Conservation (phyloP, 2,329 filamentous ascomycete species). For the Colletotrichum sp. region DNA sequence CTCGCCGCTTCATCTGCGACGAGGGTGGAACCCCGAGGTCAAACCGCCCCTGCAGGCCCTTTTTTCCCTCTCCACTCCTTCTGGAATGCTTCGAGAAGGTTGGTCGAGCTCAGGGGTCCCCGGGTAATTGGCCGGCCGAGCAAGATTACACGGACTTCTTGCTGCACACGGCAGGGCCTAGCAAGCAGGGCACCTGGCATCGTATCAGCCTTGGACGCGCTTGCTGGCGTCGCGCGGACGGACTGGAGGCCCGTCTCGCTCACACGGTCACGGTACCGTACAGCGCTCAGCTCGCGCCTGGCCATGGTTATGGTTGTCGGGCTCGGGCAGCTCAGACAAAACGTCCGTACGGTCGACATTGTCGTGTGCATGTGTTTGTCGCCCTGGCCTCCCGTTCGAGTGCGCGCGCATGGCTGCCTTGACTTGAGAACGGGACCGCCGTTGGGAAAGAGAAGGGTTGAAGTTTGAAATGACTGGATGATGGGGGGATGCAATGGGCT, state of each 20-base stretch:
- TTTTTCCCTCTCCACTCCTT: conserved; percentile 8
- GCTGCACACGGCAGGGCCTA: conserved; percentile 6
- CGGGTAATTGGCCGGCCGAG: background rate
- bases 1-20: conserved; percentile 19
- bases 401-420: background rate
- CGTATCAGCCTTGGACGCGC: conserved; percentile 18
- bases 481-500: background rate
- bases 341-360: background rate
- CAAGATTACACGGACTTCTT: conserved; percentile 20
- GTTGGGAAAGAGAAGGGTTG: background rate
- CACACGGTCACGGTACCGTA: background rate
- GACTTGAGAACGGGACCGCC: background rate
- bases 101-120: conserved; percentile 1
- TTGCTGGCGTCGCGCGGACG: background rate
- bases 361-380: background rate
- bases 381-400: conserved; percentile 14
- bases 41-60: conserved; percentile 5
- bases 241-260: background rate
- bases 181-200: conserved; percentile 3
- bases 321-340: background rate
- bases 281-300: background rate
- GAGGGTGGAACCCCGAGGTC: conserved; percentile 7
- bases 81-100: conserved; percentile 21
- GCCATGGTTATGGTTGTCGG: background rate
- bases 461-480: background rate